Percentiles rank a stretch among this genome's conserved stretches.
Conservation (phyloP, 2,329 filamentous ascomycete genomes). For the Drechslerella dactyloides region DNA sequence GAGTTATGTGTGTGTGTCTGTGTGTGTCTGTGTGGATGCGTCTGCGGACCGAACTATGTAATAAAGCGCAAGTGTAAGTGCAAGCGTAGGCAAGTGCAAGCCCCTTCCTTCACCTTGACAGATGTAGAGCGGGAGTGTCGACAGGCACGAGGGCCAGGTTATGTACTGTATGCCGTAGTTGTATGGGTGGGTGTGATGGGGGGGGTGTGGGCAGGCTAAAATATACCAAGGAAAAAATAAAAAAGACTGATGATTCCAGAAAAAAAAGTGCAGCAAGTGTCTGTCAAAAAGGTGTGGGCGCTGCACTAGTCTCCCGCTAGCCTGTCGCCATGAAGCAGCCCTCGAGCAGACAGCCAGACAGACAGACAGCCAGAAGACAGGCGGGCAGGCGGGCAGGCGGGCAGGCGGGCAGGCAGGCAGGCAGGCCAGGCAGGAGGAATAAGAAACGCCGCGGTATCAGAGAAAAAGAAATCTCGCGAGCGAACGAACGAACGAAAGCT, state of each 20-base stretch:
- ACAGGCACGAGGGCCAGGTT: constrained; percentile 50
- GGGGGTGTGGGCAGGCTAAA: constrained; percentile 49
- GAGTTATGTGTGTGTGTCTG: too few species aligned
- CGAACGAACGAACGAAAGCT: neutral
- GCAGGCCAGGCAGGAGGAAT: neutral
- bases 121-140: constrained; percentile 50
- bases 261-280: constrained; percentile 49
- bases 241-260: constrained; percentile 50
- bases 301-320: constrained; percentile 42
- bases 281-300: constrained; percentile 40
- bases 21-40: too few species aligned
- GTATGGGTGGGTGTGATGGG: constrained; percentile 22
- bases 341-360: too few species aligned
- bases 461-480: constrained; percentile 17
- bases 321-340: neutral
- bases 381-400: too few species aligned
- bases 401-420: neutral
- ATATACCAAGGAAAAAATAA: constrained; percentile 29
- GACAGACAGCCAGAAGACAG: neutral
- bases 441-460: constrained; percentile 3
- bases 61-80: too few species aligned
- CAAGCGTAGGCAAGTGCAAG: constrained; percentile 8
- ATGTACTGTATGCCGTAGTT: constrained; percentile 12
- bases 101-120: constrained; percentile 51
- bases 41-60: too few species aligned